Conservation (phyloP, 208 protist species). For the Tritrichomonas foetus region DNA sequence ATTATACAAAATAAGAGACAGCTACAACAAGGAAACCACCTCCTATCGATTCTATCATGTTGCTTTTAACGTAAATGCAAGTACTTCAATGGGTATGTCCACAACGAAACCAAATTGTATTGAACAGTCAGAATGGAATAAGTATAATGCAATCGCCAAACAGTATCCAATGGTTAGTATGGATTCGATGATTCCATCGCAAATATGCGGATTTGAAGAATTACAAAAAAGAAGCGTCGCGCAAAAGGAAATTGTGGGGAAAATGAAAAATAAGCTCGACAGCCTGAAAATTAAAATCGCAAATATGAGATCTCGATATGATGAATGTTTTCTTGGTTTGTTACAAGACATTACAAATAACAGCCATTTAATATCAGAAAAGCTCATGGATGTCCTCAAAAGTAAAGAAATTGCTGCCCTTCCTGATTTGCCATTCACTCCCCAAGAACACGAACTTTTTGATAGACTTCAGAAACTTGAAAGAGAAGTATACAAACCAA, state of each 20-base stretch:
- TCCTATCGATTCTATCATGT: not conserved
- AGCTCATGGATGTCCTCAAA: not conserved
- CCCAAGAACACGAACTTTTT: not conserved
- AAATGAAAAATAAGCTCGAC: not conserved
- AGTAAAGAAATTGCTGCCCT: not conserved
- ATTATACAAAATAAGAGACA: not conserved
- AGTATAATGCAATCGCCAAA: no score
- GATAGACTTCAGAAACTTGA: not conserved
- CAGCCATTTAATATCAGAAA: not conserved
- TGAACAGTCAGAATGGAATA: no score
- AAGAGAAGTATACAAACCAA: slow-evolving; percentile 1
- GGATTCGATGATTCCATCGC: no score
- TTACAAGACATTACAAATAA: not conserved
- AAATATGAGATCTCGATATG: not conserved
- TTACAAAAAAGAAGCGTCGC: not conserved
- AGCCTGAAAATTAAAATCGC: not conserved
- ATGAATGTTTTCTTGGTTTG: not conserved
- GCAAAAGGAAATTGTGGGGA: not conserved
- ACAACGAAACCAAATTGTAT: not conserved
- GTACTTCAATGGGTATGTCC: not conserved
- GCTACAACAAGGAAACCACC: no score
- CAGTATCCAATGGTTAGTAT: no score
- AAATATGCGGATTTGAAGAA: not conserved
- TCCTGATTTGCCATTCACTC: not conserved
- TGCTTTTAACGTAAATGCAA: not conserved